Evolutionary conservation across 176 grass and related monocot genomes (phyloP).

Genomic region (Carex cristatella): DNA sequence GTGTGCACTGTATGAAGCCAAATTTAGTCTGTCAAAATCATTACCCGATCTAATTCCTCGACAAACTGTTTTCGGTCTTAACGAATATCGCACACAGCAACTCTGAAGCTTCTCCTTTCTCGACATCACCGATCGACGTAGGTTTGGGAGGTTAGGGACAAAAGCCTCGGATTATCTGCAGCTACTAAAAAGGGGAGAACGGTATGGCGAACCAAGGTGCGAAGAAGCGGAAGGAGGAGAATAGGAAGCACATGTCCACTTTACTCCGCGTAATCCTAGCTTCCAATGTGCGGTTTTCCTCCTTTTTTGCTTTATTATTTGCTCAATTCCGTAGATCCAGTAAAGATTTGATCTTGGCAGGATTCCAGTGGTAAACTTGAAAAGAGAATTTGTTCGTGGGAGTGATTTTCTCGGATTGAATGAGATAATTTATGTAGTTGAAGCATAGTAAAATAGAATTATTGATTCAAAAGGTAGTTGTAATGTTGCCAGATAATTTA

Average conservation of each 20-base stretch:
- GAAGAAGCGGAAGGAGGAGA: constrained; percentile 89
- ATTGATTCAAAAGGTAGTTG: neutral
- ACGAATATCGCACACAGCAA: neutral
- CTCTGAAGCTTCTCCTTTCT: neutral
- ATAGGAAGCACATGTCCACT: constrained; percentile 70
- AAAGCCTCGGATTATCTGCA: neutral
- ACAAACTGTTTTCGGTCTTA: too few relatives aligned
- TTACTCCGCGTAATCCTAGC: constrained; percentile 65
- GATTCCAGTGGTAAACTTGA: neutral
- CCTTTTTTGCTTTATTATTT: neutral
- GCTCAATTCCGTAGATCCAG: constrained; percentile 12
- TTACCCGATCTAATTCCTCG: too few relatives aligned
- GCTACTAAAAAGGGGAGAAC: neutral
- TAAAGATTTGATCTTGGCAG: neutral
- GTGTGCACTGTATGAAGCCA: too few relatives aligned
- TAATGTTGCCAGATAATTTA: neutral
- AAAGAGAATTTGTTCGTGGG: neutral
- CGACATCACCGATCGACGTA: neutral
- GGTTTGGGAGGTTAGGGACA: too few relatives aligned
- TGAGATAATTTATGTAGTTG: neutral
- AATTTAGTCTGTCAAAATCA: too few relatives aligned
- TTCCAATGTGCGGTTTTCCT: constrained; percentile 48
- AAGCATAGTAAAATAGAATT: neutral
- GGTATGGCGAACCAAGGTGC: constrained; percentile 92
- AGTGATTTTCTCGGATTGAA: neutral